Evolutionary conservation across 164 flowering plant species (phyloP), one percentile per base, ranked within the genome.

Genomic region (Berberis vulgaris): DNA sequence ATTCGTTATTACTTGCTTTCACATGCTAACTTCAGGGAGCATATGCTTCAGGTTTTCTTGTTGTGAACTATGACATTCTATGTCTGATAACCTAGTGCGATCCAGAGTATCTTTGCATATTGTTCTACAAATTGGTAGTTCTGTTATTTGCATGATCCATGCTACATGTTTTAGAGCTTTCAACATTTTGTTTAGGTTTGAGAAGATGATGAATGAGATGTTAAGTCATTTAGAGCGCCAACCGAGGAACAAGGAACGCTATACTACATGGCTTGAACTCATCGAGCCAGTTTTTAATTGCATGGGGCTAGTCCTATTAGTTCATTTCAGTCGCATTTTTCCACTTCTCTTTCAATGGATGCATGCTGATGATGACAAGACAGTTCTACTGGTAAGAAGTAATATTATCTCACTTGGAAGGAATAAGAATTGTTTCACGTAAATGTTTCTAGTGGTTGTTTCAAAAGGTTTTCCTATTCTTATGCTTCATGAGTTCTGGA

Each of bases 311-410:
- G 69, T 89, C 52, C 52, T 95, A 50, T 69, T 95, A 66, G 89
- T 86, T 63, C 97, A 95, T 78, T 89, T 85, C 65, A 83, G 88
- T 69, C 94, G 89, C 10, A 75, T 91, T 61, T 91, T 91, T 62
- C 96, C 92, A 13, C 94, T 95, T 43, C 77, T 89, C 78, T 87
- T 95, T 63, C 70, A 76, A 65, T 95, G 99, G 99, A 79, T 95
- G 85, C 97, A 89, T 78, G 83, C 81, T 7, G 98, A 91, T 76
- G 96, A 95, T 76, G 96, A 89, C 69, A 79, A 80, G 71, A 88
- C 93, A 61, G 82, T 88, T 77, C 26, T 82, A 59, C 82, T 91
- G 85, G 99, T 91, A 77, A 78, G 76, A 70, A 12, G 10, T n/a
- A 0, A 46, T 63, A 42, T 62, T 52, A 52, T 12, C n/a, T 52